Evolutionary conservation across 352 stramenopile species (phyloP).

Genomic region (Phytophthora rubi): DNA sequence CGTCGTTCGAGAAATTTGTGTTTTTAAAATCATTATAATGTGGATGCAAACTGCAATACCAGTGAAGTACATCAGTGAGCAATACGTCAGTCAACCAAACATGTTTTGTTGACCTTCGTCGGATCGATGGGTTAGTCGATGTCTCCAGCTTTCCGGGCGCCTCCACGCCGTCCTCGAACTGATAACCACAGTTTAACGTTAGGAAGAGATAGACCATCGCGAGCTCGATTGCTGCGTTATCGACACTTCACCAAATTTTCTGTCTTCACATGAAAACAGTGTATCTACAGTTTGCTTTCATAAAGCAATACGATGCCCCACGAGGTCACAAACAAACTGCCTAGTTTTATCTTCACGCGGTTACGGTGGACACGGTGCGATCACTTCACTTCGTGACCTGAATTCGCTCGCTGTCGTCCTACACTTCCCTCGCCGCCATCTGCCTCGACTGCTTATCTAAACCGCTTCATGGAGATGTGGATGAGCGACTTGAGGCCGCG

Average conservation of each 20-base stretch:
- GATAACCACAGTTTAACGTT: not conserved
- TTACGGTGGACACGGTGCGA: conserved; percentile 5
- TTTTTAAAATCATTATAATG: too few relatives aligned
- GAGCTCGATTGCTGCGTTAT: not conserved
- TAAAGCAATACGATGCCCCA: not conserved
- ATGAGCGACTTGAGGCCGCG: conserved; percentile 97
- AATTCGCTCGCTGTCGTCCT: not conserved
- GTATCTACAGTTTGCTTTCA: not conserved
- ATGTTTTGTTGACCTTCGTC: not conserved
- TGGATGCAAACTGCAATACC: too few relatives aligned
- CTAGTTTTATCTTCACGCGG: conserved; percentile 23
- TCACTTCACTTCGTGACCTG: conserved; percentile 23
- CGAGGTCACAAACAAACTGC: conserved; percentile 24
- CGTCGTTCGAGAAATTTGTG: not conserved
- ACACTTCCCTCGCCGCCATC: not conserved
- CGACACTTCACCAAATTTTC: not conserved
- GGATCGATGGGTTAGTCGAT: not conserved
- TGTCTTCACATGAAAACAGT: too few relatives aligned
- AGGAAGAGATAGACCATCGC: too few relatives aligned
- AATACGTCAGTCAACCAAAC: not conserved
- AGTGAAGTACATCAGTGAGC: not conserved
- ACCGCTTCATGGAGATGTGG: conserved; percentile 93
- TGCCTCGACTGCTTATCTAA: conserved; percentile 68
- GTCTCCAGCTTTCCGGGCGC: too few relatives aligned
- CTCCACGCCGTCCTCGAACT: not conserved